A percentile compares a stretch with the other conserved stretches of the same genome.
Evolutionary conservation across 495 filamentous ascomycete genomes (phyloP).

Genomic region (Penicillium pancosmium): DNA sequence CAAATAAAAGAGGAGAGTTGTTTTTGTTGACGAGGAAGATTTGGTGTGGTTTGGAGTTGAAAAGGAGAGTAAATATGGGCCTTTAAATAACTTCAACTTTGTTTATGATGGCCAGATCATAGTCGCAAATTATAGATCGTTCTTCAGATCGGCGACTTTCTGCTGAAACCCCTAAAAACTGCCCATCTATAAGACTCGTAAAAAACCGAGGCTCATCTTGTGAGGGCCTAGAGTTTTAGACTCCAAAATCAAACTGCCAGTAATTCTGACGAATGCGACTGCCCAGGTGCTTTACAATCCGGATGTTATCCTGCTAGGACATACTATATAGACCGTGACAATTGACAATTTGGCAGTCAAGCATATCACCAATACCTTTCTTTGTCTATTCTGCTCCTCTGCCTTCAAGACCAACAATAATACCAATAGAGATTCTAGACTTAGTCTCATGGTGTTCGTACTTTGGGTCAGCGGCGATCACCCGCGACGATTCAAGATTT

Average conservation of each 20-base stretch:
- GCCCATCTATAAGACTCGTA: neutral
- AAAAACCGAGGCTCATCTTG: neutral
- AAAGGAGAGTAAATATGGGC: neutral
- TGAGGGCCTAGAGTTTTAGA: neutral
- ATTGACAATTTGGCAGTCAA: too few species aligned
- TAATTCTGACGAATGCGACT: neutral
- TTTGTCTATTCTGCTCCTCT: too few species aligned
- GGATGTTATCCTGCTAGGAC: neutral
- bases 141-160: neutral
- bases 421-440: too few species aligned
- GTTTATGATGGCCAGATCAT: neutral
- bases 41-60: neutral
- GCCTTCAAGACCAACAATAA: too few species aligned
- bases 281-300: too few species aligned
- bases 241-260: neutral
- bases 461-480: neutral
- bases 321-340: too few species aligned
- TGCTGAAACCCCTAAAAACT: neutral
- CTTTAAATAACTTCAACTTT: slow-evolving; percentile 1
- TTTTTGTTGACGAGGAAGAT: neutral
- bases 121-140: neutral
- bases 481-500: neutral
- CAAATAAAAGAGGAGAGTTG: neutral
- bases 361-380: too few species aligned
- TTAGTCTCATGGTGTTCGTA: neutral